Percentiles rank a stretch among this genome's conserved stretches.
Evolutionary conservation across 2,329 filamentous ascomycete species (phyloP).

Genomic region (Alternaria solani): DNA sequence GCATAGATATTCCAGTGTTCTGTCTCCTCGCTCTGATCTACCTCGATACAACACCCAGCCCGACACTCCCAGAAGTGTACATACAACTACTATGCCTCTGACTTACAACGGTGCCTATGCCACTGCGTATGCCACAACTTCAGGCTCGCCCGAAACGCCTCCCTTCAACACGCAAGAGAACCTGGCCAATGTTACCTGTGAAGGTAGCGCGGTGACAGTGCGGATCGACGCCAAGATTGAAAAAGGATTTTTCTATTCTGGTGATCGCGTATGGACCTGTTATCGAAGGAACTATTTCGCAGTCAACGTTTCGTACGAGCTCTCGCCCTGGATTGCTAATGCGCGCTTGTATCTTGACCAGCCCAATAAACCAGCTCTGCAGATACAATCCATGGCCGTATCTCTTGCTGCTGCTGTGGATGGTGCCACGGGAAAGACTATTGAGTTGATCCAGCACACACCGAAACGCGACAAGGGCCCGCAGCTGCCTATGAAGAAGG

Average conservation of each 20-base stretch:
- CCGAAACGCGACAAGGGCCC: slow-evolving; percentile 91
- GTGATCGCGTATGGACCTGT: slow-evolving; percentile 87
- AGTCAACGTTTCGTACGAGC: slow-evolving; percentile 78
- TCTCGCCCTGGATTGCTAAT: slow-evolving; percentile 69
- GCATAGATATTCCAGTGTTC: slow-evolving; percentile 42
- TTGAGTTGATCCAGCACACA: slow-evolving; percentile 89
- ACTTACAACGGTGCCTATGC: slow-evolving; percentile 30
- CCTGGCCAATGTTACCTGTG: slow-evolving; percentile 69
- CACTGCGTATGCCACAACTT: slow-evolving; percentile 29
- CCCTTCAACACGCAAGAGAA: slow-evolving; percentile 58
- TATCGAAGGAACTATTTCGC: slow-evolving; percentile 93
- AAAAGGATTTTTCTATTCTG: slow-evolving; percentile 82
- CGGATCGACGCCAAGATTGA: slow-evolving; percentile 83
- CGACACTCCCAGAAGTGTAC: slow-evolving; percentile 49
- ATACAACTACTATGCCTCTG: slow-evolving; percentile 44
- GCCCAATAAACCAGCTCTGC: slow-evolving; percentile 57
- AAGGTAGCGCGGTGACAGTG: slow-evolving; percentile 68
- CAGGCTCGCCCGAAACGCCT: slow-evolving; percentile 45
- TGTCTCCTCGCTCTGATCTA: slow-evolving; percentile 50
- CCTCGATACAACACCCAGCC: slow-evolving; percentile 46
- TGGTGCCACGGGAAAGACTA: slow-evolving; percentile 75
- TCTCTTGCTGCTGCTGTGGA: slow-evolving; percentile 84
- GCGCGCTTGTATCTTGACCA: slow-evolving; percentile 66
- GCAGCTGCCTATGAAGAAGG: slow-evolving; percentile 75
- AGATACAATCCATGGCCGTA: slow-evolving; percentile 80